phyloP scores from a whole-genome alignment of 768 basidiomycete species.

The Psilocybe subaeruginosa region DNA sequence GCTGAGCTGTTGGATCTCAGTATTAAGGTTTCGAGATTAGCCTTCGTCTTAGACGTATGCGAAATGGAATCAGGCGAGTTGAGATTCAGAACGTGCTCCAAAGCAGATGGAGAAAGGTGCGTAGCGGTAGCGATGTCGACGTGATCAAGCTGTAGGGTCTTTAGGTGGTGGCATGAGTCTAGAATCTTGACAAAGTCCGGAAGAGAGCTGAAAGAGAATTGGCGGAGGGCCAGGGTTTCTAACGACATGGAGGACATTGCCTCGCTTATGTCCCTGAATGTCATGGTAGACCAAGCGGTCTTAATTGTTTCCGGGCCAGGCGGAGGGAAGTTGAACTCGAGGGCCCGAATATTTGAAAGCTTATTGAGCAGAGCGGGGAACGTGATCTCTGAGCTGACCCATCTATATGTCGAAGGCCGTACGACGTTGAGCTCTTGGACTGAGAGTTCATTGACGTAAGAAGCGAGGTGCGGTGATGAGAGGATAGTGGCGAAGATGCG shows the following conservation, averaged over 20 bases:
- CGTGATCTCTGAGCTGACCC: slow-evolving; percentile 24
- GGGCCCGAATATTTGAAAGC: slow-evolving; percentile 15
- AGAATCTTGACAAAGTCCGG: slow-evolving; percentile 23
- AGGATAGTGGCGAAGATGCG: slow-evolving; percentile 20
- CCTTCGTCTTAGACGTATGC: slow-evolving; percentile 8
- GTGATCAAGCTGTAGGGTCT: slow-evolving; percentile 22
- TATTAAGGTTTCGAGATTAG: slow-evolving; percentile 16
- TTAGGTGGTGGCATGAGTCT: slow-evolving; percentile 17
- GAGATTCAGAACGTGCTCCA: slow-evolving; percentile 20
- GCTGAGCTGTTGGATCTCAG: slow-evolving; percentile 20
- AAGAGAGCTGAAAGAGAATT: slow-evolving; percentile 21
- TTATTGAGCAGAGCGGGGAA: slow-evolving; percentile 25
- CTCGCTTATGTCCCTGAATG: slow-evolving; percentile 25
- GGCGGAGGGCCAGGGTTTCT: slow-evolving; percentile 23
- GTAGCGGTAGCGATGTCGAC: slow-evolving; percentile 20
- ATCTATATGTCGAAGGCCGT: slow-evolving; percentile 22
- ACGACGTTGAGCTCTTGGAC: slow-evolving; percentile 15
- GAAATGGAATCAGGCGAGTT: slow-evolving; percentile 3
- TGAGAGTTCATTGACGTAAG: slow-evolving; percentile 24
- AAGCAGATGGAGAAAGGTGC: slow-evolving; percentile 17
- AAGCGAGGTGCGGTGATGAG: slow-evolving; percentile 24
- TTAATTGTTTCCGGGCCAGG: slow-evolving; percentile 17
- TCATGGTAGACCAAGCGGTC: slow-evolving; percentile 25
- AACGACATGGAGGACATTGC: slow-evolving; percentile 18
- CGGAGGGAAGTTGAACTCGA: slow-evolving; percentile 24